Evolutionary conservation across 805 yeast species (phyloP).

Genomic region (Wickerhamiella occidentalis): DNA sequence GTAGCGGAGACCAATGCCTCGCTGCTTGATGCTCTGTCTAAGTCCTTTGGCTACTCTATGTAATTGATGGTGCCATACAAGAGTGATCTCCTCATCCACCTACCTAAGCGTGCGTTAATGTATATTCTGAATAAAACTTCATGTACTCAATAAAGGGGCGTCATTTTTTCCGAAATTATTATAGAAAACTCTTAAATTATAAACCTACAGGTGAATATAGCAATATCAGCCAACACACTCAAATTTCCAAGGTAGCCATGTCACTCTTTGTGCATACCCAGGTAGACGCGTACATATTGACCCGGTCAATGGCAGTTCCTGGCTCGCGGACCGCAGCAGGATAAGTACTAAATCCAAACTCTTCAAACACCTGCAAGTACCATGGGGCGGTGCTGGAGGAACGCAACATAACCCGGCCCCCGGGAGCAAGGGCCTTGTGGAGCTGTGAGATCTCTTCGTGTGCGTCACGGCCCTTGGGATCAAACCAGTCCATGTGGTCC

Average conservation of each 20-base stretch:
- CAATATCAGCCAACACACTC: no score
- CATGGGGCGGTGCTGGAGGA: conserved; percentile 66
- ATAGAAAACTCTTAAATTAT: no score
- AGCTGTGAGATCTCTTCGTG: conserved; percentile 53
- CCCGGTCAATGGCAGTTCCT: conserved; percentile 61
- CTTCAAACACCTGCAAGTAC: conserved; percentile 61
- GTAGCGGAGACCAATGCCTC: no score
- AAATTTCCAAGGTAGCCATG: conserved; percentile 1
- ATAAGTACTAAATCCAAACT: conserved; percentile 51
- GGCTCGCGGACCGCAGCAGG: conserved; percentile 57
- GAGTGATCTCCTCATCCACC: no score
- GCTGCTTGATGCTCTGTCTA: no score
- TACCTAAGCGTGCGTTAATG: no score
- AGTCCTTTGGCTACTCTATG: no score
- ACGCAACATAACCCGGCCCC: conserved; percentile 66
- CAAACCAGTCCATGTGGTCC: conserved; percentile 93
- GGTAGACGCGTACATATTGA: conserved; percentile 80
- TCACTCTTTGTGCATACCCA: conserved; percentile 60
- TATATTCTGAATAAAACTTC: no score
- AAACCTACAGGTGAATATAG: no score
- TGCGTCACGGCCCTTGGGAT: conserved; percentile 52
- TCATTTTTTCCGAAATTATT: no score
- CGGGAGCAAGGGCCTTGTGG: conserved; percentile 45
- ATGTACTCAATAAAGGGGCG: no score
- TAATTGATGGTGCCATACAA: no score